Evolutionary conservation across 768 basidiomycete species (phyloP).

Genomic region (Russula virescens): DNA sequence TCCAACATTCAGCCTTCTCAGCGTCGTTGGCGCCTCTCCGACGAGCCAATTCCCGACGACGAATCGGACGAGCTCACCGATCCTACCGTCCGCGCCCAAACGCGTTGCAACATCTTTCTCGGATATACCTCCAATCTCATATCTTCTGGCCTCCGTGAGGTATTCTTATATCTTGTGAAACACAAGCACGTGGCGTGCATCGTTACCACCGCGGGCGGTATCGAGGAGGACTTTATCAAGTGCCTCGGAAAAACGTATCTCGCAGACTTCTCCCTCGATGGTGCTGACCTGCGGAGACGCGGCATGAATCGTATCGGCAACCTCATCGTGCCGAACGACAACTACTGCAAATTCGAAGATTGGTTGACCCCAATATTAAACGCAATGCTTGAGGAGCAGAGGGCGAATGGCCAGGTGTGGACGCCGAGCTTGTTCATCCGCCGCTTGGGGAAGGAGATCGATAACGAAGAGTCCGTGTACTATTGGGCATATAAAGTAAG

Average conservation of each 20-base stretch:
- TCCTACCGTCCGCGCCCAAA: conserved; percentile 57
- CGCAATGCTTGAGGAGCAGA: conserved; percentile 84
- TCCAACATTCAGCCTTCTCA: conserved; percentile 30
- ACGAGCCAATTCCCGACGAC: conserved; percentile 67
- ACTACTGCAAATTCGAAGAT: conserved; percentile 99
- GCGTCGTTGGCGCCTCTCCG: conserved; percentile 86
- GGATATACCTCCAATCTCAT: conserved; percentile 99
- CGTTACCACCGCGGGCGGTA: conserved; percentile 96
- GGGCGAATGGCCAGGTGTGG: conserved; percentile 65
- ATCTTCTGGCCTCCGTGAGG: conserved; percentile 92
- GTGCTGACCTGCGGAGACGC: conserved; percentile 74
- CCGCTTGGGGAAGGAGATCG: conserved; percentile 93
- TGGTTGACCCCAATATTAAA: conserved; percentile 97
- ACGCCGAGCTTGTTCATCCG: conserved; percentile 91
- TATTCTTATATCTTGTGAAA: conserved; percentile 88
- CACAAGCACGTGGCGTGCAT: conserved; percentile 84
- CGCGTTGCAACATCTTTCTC: conserved; percentile 83
- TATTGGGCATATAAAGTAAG: conserved; percentile 99
- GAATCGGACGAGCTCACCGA: conserved; percentile 62
- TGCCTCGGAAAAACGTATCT: conserved; percentile 96
- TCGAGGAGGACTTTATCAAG: conserved; percentile 99
- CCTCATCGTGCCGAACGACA: conserved; percentile 93
- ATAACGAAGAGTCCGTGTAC: conserved; percentile 95
- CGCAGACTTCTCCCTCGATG: conserved; percentile 88
- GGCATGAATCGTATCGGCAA: conserved; percentile 99